Evolutionary conservation across 2,329 filamentous ascomycete genomes (phyloP), one percentile per base, ranked within the genome.

Genomic region (Colletotrichum spaethianum): DNA sequence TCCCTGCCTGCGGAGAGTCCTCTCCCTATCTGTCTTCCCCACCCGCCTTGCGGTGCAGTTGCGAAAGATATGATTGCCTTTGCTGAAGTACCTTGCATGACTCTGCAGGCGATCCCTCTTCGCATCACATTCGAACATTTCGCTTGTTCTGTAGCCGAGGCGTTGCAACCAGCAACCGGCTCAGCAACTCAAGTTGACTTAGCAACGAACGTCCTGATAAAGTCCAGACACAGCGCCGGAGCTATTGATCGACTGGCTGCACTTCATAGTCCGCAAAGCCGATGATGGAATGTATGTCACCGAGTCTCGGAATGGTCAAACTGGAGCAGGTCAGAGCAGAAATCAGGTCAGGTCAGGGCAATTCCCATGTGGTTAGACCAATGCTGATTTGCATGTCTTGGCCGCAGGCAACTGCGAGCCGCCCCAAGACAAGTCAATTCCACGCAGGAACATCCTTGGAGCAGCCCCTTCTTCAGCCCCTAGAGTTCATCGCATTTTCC

Each of bases 1-100:
- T 62, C 44, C 52, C 67, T 70, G 66, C 44, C 42, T 44, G 31
- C 46, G 31, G 40, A 67, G 56, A 56, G 33, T 40, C 18, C 31
- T 50, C 64, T 57, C 63, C 59, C 59, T 63, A 33, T 48, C 33
- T n/a, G 40, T 18, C 33, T 56, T 44, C 28, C 56, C 57, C 65
- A 46, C 44, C 57, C 23, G 56, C 36, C 56, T 62, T 46, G 20
- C n/a, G 42, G 60, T 46, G 53, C 31, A 67, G 56, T 31, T 40
- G 20, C 48, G 63, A 67, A 62, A 61, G 55, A 67, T 67, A 48
- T 62, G 33, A 42, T 50, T 52, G n/a, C 36, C 48, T 67, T 62
- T 72, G 64, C 44, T 40, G 6, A 72, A 69, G 65, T 63, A 72
- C 69, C 69, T 63, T 69, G 65, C 65, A 69, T 63, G 52, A 40